Evolutionary conservation across 1,284 basidiomycete species (phyloP).

Genomic region (Pseudozyma tsukubaensis): DNA sequence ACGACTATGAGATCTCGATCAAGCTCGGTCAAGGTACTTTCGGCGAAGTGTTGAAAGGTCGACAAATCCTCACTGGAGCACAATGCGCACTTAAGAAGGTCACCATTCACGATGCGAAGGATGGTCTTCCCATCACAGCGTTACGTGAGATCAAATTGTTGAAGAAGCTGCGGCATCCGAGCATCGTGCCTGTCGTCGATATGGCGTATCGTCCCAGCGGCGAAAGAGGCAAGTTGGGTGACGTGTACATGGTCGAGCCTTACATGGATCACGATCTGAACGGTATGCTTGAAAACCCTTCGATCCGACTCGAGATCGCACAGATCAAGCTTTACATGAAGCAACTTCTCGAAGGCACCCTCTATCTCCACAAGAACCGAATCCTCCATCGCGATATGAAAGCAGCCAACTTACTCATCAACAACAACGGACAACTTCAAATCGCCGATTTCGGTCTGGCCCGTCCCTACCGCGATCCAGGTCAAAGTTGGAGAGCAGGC

Average conservation of each 20-base stretch:
- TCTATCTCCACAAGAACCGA: slow-evolving; percentile 95
- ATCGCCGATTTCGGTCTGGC: slow-evolving; percentile 97
- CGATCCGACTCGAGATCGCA: slow-evolving; percentile 59
- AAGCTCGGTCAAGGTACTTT: slow-evolving; percentile 67
- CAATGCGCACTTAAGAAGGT: slow-evolving; percentile 92
- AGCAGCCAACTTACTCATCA: slow-evolving; percentile 94
- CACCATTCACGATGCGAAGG: slow-evolving; percentile 93
- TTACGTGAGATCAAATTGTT: slow-evolving; percentile 98
- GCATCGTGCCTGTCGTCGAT: slow-evolving; percentile 87
- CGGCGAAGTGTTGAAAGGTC: slow-evolving; percentile 69
- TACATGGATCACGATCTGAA: slow-evolving; percentile 99
- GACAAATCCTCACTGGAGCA: slow-evolving; percentile 71
- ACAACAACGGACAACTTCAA: slow-evolving; percentile 73
- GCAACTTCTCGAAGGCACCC: slow-evolving; percentile 92
- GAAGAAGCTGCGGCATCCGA: slow-evolving; percentile 86
- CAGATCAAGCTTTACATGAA: slow-evolving; percentile 95
- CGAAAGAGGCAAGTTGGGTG: slow-evolving; percentile 72
- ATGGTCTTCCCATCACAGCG: slow-evolving; percentile 95
- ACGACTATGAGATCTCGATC: slow-evolving; percentile 63
- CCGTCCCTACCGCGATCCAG: slow-evolving; percentile 71
- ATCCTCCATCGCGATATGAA: slow-evolving; percentile 99
- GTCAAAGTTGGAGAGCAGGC: slow-evolving; percentile 49
- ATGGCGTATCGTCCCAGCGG: slow-evolving; percentile 76
- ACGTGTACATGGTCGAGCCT: slow-evolving; percentile 94
- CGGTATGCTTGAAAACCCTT: slow-evolving; percentile 78